phyloP scores from a whole-genome alignment of 2,329 filamentous ascomycete genomes.

The Setomelanomma holmii region DNA sequence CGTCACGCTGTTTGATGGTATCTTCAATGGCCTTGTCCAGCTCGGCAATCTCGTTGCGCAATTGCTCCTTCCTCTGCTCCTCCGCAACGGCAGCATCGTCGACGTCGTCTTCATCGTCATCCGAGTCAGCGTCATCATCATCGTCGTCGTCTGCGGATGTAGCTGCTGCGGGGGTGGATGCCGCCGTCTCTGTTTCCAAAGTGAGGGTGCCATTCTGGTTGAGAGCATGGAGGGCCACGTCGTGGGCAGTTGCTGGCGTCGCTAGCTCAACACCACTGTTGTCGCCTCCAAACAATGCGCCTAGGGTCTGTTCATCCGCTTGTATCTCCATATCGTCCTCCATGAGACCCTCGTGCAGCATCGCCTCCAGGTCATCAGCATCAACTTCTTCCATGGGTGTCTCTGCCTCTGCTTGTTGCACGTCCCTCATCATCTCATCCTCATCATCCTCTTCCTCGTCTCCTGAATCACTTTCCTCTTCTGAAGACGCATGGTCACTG shows the following conservation, averaged over 20 bases:
- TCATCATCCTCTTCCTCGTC: conserved; percentile 45
- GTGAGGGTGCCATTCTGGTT: conserved; percentile 33
- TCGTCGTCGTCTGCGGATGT: conserved; percentile 50
- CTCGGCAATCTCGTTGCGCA: conserved; percentile 62
- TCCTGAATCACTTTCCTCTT: conserved; percentile 44
- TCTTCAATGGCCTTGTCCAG: conserved; percentile 59
- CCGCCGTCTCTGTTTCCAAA: conserved; percentile 39
- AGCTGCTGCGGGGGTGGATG: conserved; percentile 40
- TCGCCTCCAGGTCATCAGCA: conserved; percentile 43
- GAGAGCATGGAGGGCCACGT: conserved; percentile 49
- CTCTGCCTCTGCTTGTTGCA: conserved; percentile 41
- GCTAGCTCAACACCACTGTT: conserved; percentile 37
- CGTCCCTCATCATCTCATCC: conserved; percentile 53
- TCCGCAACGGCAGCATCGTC: conserved; percentile 57
- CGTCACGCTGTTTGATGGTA: conserved; percentile 52
- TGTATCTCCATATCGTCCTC: conserved; percentile 42
- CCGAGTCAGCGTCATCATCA: conserved; percentile 54
- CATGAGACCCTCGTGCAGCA: conserved; percentile 46
- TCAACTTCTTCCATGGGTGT: conserved; percentile 51
- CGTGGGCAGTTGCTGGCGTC: conserved; percentile 45
- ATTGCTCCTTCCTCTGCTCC: conserved; percentile 54
- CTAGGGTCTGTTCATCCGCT: conserved; percentile 38
- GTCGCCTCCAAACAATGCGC: conserved; percentile 35
- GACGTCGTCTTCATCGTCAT: conserved; percentile 53
- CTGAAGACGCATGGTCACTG: conserved; percentile 54